A percentile compares a stretch with the other conserved stretches of the same genome.
These are phyloP conservation scores for Chalciporus sp. DNA, from an alignment of 1,284 basidiomycete species.

Conservation along the genomic window DNA sequence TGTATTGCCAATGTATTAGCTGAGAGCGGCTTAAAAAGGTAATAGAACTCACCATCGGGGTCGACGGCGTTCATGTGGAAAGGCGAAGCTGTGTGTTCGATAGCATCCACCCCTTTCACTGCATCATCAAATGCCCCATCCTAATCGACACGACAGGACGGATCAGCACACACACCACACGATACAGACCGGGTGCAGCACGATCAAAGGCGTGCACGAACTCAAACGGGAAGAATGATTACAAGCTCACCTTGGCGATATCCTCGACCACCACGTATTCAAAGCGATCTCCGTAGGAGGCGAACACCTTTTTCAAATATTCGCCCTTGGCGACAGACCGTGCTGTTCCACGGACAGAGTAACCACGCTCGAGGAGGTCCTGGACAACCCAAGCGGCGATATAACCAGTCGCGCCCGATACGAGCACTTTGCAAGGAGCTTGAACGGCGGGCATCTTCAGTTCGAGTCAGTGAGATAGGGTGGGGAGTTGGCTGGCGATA, in stretches of 20 bases:
- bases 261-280: slow-evolving; percentile 50
- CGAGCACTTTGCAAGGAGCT: slow-evolving; percentile 40
- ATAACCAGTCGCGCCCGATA: slow-evolving; percentile 43
- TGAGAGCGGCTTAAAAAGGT: not conserved
- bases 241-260: slow-evolving; percentile 40
- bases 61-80: slow-evolving; percentile 40
- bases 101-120: slow-evolving; percentile 62
- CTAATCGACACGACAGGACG: slow-evolving; percentile 27
- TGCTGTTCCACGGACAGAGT: slow-evolving; percentile 52
- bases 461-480: not conserved
- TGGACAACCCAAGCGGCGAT: slow-evolving; percentile 40
- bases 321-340: slow-evolving; percentile 44
- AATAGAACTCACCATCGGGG: slow-evolving; percentile 37
- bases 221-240: not conserved
- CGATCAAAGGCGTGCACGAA: not conserved
- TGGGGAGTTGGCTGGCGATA: not conserved
- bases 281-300: slow-evolving; percentile 43
- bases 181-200: not conserved
- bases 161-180: not conserved
- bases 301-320: slow-evolving; percentile 43
- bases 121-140: slow-evolving; percentile 65
- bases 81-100: slow-evolving; percentile 57
- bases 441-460: slow-evolving; percentile 42
- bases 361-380: slow-evolving; percentile 37
- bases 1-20: slow-evolving; percentile 7